A percentile compares a stretch with the other conserved stretches of the same genome.
phyloP scores from a whole-genome alignment of 495 filamentous ascomycete genomes.

The Xylaria curta region DNA sequence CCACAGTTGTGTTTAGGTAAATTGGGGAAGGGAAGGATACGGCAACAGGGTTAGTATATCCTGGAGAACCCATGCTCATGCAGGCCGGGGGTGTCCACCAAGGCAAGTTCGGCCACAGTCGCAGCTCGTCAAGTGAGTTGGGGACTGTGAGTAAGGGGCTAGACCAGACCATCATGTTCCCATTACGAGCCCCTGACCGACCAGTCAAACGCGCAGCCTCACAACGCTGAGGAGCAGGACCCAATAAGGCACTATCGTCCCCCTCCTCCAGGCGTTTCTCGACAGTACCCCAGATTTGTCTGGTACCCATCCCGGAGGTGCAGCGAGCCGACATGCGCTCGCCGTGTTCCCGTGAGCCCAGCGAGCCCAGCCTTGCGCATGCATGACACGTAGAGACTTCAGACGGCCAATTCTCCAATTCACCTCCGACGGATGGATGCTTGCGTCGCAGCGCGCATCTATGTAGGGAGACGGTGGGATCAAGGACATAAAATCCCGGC shows the following conservation, averaged over 20 bases:
- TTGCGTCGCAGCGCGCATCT: neutral
- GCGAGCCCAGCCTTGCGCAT: conserved; percentile 16
- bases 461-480: neutral
- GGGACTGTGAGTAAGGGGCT: neutral
- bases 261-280: conserved; percentile 7
- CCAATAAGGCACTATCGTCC: neutral
- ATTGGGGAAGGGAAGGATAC: conserved; percentile 9
- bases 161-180: conserved; percentile 11
- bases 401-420: neutral
- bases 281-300: conserved; percentile 25
- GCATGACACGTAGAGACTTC: conserved; percentile 22
- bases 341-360: conserved; percentile 18
- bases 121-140: conserved; percentile 16
- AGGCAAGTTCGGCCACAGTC: neutral
- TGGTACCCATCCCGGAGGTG: conserved; percentile 10
- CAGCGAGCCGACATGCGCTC: conserved; percentile 18
- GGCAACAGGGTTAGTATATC: neutral
- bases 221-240: conserved; percentile 5
- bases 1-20: conserved; percentile 18
- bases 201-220: conserved; percentile 22
- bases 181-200: conserved; percentile 4
- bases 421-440: neutral
- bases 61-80: conserved; percentile 20
- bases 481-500: neutral
- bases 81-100: conserved; percentile 4